Evolutionary conservation across 139 green algal species (phyloP), one percentile per base, ranked within the genome.

Genomic region (Volvox africanus): DNA sequence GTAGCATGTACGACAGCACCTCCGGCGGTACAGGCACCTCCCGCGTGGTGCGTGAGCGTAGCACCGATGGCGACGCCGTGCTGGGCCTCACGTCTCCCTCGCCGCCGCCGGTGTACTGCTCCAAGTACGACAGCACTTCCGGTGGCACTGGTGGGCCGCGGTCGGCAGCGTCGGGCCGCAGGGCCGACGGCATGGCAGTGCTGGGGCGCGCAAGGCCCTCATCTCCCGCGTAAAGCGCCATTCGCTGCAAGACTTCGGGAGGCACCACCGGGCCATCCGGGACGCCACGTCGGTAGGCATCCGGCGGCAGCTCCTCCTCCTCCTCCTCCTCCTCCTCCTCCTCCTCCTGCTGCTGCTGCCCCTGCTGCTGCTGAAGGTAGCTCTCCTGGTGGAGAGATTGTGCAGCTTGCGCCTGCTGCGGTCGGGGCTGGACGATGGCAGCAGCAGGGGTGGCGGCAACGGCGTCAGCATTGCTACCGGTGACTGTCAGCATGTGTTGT

Each of bases 81-180:
- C 35, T 89, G 36, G 84, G 84, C 68, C 84, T 37, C 30, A 81
- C 37, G 37, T 81, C 68, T 3, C 84, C 84, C 37, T 89, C 84
- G 35, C 84, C 84, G 84, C 82, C 82, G 62, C 84, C 84, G 26
- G 84, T 89, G 69, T 89, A 89, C 69, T 89, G 84, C 84, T 89
- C 84, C 67, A 89, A n/a, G 36, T 89, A 89, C 68, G 84, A 89
- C 84, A 89, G 69, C 28, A 89, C 84, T 26, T 89, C 84, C 11
- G 68, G 68, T 28, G 84, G 84, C 55, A 91, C 87, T 1, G 87
- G 87, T 22, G 87, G 87, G 17, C 87, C 87, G n/a, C n/a, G 61
- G 76, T 80, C 76, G 0, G 75, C 2, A 1, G 33, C n/a, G 61
- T 79, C 77, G 24, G 26, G 14, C 5, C 87, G 61, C 33, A 91